phyloP scores from a whole-genome alignment of 768 basidiomycete genomes.

The Auricularia sp. region DNA sequence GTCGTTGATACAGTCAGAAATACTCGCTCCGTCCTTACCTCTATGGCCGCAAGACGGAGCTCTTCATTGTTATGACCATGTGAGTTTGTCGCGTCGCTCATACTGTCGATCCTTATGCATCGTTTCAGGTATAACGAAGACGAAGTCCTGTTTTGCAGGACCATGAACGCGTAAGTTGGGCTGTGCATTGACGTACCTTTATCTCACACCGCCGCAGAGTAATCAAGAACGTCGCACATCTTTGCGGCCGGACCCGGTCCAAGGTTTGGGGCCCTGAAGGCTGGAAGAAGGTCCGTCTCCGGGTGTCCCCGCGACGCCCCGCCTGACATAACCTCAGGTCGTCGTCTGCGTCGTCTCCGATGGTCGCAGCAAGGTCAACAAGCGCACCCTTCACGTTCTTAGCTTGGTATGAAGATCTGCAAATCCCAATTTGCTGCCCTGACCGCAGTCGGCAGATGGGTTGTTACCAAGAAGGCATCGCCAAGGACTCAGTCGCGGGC shows the following conservation, averaged over 20 bases:
- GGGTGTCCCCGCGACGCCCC: neutral
- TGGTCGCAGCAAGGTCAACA: conserved; percentile 79
- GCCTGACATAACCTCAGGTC: conserved; percentile 22
- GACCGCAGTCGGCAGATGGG: conserved; percentile 49
- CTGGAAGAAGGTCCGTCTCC: conserved; percentile 53
- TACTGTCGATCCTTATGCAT: neutral
- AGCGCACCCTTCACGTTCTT: conserved; percentile 82
- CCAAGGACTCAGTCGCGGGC: conserved; percentile 78
- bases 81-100: conserved; percentile 9
- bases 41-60: conserved; percentile 71
- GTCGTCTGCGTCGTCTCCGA: conserved; percentile 84
- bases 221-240: conserved; percentile 76
- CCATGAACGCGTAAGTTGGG: conserved; percentile 66
- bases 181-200: neutral
- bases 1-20: conserved; percentile 19
- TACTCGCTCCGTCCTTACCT: conserved; percentile 76
- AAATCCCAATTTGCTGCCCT: neutral
- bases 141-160: conserved; percentile 63
- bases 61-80: conserved; percentile 96
- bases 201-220: conserved; percentile 35
- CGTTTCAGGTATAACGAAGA: conserved; percentile 63
- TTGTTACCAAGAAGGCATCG: conserved; percentile 79
- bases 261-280: conserved; percentile 82
- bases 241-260: conserved; percentile 58
- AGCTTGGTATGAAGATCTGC: conserved; percentile 43